These are phyloP conservation scores for Rhodotorula sp. DNA, from an alignment of 1,284 basidiomycete genomes.

Conservation along the genomic window DNA sequence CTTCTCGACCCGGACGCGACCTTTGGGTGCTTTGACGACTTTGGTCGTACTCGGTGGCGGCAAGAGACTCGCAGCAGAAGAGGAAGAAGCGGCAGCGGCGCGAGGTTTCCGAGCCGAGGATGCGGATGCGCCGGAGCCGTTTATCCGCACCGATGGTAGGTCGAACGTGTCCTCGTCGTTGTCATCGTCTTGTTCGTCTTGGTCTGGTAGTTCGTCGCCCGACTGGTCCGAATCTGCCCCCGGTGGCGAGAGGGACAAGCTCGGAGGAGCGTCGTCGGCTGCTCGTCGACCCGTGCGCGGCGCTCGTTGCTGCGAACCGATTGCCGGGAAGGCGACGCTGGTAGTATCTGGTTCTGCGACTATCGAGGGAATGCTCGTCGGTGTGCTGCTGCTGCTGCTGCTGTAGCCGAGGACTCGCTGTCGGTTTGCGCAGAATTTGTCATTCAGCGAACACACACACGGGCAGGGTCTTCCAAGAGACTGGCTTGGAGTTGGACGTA, in stretches of 20 bases:
- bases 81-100: too few relatives aligned
- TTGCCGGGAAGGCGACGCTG: slow-evolving; percentile 79
- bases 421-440: background rate
- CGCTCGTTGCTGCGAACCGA: slow-evolving; percentile 75
- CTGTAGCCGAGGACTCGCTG: slow-evolving; percentile 8
- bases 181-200: slow-evolving; percentile 30
- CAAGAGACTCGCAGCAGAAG: slow-evolving; percentile 48
- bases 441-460: background rate
- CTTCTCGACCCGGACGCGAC: slow-evolving; percentile 74
- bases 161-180: slow-evolving; percentile 50
- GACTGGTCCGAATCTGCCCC: slow-evolving; percentile 38
- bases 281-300: slow-evolving; percentile 18
- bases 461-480: too few relatives aligned
- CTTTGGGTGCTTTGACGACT: slow-evolving; percentile 58
- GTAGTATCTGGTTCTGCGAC: slow-evolving; percentile 64
- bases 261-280: slow-evolving; percentile 44
- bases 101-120: background rate
- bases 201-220: background rate
- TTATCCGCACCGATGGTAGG: slow-evolving; percentile 59
- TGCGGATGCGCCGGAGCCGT: background rate
- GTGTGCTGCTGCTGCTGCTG: slow-evolving; percentile 47
- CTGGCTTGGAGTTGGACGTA: background rate
- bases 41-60: slow-evolving; percentile 58
- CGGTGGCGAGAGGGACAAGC: slow-evolving; percentile 47
- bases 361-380: background rate